phyloP scores from a whole-genome alignment of 2,329 filamentous ascomycete species.

The Elsinoe perseae region DNA sequence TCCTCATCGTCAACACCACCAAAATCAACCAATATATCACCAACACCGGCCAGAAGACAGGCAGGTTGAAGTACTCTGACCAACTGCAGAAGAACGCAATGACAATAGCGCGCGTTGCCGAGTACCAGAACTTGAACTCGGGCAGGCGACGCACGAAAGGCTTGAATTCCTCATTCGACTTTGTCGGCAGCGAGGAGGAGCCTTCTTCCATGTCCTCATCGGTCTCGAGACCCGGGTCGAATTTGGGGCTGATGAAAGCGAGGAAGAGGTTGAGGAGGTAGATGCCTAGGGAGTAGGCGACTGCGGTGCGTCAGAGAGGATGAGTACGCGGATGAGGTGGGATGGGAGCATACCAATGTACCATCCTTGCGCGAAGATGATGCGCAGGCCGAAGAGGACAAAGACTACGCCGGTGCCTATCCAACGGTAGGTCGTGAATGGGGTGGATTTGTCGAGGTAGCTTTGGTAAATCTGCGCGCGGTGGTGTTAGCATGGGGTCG shows the following conservation, averaged over 20 bases:
- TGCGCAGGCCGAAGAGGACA: constrained; percentile 75
- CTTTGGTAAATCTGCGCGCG: constrained; percentile 77
- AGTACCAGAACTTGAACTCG: constrained; percentile 99
- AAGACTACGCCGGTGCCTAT: constrained; percentile 68
- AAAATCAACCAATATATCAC: constrained; percentile 99
- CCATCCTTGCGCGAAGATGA: constrained; percentile 92
- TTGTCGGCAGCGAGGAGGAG: constrained; percentile 75
- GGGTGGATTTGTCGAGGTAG: constrained; percentile 87
- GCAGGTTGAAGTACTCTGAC: constrained; percentile 91
- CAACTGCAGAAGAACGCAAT: constrained; percentile 84
- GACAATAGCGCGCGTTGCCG: constrained; percentile 75
- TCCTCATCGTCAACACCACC: constrained; percentile 93
- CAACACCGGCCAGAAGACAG: constrained; percentile 97
- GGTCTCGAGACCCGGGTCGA: constrained; percentile 90
- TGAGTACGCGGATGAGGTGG: no score
- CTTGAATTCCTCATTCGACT: constrained; percentile 94
- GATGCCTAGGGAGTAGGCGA: constrained; percentile 95
- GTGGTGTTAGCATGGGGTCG: not conserved
- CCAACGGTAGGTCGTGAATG: constrained; percentile 86
- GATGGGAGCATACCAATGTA: constrained; percentile 68
- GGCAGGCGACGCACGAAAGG: constrained; percentile 93
- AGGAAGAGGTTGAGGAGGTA: constrained; percentile 99
- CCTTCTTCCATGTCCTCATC: constrained; percentile 97
- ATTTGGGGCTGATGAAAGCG: constrained; percentile 95
- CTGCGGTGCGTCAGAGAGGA: constrained; percentile 44